Base-by-base conservation (phyloP, 2,329 filamentous ascomycete genomes). In the Fusarium sp. region DNA sequence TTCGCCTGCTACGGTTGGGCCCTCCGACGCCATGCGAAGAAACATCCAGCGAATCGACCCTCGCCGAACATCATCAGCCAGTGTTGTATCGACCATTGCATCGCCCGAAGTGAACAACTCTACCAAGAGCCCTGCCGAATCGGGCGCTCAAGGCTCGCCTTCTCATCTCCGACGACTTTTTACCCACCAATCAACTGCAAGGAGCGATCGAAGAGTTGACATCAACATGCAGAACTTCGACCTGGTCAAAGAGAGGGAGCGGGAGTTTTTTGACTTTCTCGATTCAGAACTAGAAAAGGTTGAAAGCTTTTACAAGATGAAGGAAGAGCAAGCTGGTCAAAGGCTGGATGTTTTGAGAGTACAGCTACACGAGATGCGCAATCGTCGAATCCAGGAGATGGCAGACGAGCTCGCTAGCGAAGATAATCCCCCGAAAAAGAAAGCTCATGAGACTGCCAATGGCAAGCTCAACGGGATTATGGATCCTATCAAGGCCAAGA, bases 351-450 rank as follows among this genome's bases (percentile, higher is more conserved):
- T 91, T 6, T 84, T 99, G 46, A 88, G 92, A 41, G 89, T 94
- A 52, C 96, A 99, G 77, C 85, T 99, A 31, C 94, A 97, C 76
- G 92, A 97, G 73, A 97, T 98, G 93, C 88, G 94, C 43, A 93
- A 97, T 77, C 88, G 92, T 16, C 89, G 95, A 23, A 86, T 93
- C 28, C 86, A 91, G 53, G 93, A 98, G 76, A 84, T 93, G 59
- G 80, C 85, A 63, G 81, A 82, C 43, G 75, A 80, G 43, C 82
- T 75, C 63, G 75, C 53, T 62, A 68, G 78, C 63, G 60, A 82
- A 75, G 60, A 76, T 11, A 63, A 72, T 18, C 47, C 68, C 13
- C 53, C 54, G 44, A 69, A 68, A 62, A 73, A 67, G 29, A 68
- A 58, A 26, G 54, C 13, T 6, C 48, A 49, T 13, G 68, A 71